Base-by-base conservation (phyloP, 768 basidiomycete species). In the Tulasnella sp. region DNA sequence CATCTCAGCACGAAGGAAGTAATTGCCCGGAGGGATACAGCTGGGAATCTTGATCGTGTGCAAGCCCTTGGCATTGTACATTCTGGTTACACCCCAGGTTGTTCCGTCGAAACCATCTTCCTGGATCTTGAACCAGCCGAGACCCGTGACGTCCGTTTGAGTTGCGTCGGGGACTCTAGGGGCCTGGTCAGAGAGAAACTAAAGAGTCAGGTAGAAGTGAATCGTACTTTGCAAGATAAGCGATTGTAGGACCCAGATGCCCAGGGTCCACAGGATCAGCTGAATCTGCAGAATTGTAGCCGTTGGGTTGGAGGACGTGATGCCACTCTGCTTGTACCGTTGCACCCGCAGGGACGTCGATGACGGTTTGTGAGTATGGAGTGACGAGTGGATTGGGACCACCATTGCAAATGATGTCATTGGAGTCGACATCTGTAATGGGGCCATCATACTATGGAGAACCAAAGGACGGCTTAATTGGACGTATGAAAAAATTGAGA, bases 401-500 rank as follows among this genome's bases (percentile, higher is more conserved):
- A 28, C 90, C 90, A 76, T 91, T 91, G 87, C 91, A 91, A 80
- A 91, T 91, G 75, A 89, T 46, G 50, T 88, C 88, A 84, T 89
- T 90, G 0, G 89, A 90, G 12, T 87, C 89, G 24, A 91, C 90
- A 83, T 91, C 89, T 22, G 84, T 89, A 80, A 92, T 90, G 16
- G 90, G 90, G 40, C 84, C 84, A 82, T 88, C 86, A 37, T 85
- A 84, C 77, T 78, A 40, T 11, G 18, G 1, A 2, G n/a, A 83
- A 83, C 9, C 72, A 42, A 46, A 34, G 28, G 20, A 72, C 72
- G 31, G 46, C 37, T 72, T 20, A 14, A 18, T 76, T 48, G 9
- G 75, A 41, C 28, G 28, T 20, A 40, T 40, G 44, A 18, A 31
- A 37, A 8, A 12, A 31, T 31, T 9, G 42, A 42, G 75, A 34